phyloP scores from a whole-genome alignment of 2,329 filamentous ascomycete genomes.

The Aureobasidium leucospermi region DNA sequence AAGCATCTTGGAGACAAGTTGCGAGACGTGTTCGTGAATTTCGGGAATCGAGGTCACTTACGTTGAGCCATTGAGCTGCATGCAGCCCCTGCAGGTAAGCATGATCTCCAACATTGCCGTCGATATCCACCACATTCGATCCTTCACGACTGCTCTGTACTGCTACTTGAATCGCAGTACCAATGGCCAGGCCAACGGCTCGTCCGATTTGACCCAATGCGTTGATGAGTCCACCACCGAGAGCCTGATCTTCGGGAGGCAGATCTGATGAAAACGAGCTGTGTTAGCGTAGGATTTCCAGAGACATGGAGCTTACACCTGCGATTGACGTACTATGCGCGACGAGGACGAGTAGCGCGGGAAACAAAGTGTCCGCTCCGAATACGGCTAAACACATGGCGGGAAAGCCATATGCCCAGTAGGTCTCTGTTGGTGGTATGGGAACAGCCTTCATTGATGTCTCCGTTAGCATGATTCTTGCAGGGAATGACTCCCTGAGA shows the following conservation, averaged over 20 bases:
- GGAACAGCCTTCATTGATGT: constrained; percentile 52
- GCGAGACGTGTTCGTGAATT: no score
- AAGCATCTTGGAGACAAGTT: no score
- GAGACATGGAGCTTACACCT: no score
- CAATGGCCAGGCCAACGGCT: constrained; percentile 58
- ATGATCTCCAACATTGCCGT: constrained; percentile 15
- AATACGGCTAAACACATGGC: constrained; percentile 60
- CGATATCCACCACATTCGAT: constrained; percentile 28
- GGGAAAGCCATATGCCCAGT: constrained; percentile 60
- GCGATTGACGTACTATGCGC: constrained; percentile 37
- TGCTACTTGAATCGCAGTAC: constrained; percentile 57
- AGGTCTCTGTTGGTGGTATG: constrained; percentile 52
- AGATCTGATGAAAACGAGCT: constrained; percentile 30
- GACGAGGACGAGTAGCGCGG: constrained; percentile 58
- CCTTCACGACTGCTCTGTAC: constrained; percentile 33
- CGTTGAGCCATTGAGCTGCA: constrained; percentile 34
- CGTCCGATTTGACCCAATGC: constrained; percentile 58
- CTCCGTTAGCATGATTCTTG: background rate
- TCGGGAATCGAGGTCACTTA: constrained; percentile 13
- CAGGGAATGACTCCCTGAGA: no score
- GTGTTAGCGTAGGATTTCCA: no score
- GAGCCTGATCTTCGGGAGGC: constrained; percentile 56
- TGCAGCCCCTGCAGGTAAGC: constrained; percentile 33
- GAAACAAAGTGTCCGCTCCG: constrained; percentile 61
- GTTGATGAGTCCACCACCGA: constrained; percentile 63